phyloP scores from a whole-genome alignment of 2,329 filamentous ascomycete species.

The Immersiporthe knoxdaviesiana region DNA sequence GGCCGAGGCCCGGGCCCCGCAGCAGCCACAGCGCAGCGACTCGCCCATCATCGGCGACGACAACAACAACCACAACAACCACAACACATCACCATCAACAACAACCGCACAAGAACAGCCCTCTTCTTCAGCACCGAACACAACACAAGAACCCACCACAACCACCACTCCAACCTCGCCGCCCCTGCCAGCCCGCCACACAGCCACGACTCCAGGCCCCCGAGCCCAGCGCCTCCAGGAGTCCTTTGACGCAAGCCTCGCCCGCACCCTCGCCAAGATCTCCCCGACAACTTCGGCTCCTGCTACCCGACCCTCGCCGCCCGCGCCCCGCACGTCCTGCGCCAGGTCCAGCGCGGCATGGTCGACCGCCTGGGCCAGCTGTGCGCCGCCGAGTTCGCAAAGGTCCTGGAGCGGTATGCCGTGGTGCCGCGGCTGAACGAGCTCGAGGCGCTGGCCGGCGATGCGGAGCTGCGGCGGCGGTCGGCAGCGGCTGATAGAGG shows the following conservation, averaged over 20 bases:
- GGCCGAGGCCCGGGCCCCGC: constrained; percentile 19
- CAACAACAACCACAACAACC: no score
- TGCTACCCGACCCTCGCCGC: constrained; percentile 65
- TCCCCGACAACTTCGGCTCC: constrained; percentile 58
- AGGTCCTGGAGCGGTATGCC: constrained; percentile 53
- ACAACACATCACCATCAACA: not conserved
- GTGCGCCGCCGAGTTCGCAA: constrained; percentile 62
- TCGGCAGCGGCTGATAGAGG: constrained; percentile 26
- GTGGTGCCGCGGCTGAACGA: constrained; percentile 63
- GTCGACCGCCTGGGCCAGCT: constrained; percentile 57
- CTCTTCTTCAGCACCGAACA: no score
- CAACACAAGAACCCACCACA: constrained; percentile 1
- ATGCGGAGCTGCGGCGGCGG: constrained; percentile 46
- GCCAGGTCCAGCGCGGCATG: constrained; percentile 61
- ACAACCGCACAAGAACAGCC: not conserved
- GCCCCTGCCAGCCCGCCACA: constrained; percentile 47
- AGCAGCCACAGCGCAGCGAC: constrained; percentile 19
- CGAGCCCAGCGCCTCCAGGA: constrained; percentile 59
- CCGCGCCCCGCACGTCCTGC: constrained; percentile 54
- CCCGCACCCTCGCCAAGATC: constrained; percentile 58
- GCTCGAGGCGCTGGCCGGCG: constrained; percentile 58
- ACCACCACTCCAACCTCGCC: constrained; percentile 37
- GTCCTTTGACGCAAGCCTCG: constrained; percentile 56
- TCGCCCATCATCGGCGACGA: not conserved
- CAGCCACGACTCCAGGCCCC: constrained; percentile 54